Percentiles rank a stretch among this genome's conserved stretches.
These are phyloP conservation scores for Euclidium syriacum DNA, from an alignment of 345 rosid genomes.

Conservation along the genomic window DNA sequence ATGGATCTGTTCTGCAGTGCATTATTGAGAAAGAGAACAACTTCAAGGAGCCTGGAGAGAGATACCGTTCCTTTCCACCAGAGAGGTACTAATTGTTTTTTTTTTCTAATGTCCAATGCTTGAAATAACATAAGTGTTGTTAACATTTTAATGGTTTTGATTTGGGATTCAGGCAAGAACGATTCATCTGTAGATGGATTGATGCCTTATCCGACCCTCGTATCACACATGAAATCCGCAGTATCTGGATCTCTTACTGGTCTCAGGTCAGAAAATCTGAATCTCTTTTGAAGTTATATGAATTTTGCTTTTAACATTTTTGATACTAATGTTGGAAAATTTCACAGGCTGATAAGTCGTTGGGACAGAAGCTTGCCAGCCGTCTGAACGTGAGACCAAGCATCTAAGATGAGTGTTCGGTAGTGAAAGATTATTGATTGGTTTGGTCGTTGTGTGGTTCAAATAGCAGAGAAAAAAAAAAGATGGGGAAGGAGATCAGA, in stretches of 20 bases:
- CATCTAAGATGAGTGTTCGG: slow-evolving; percentile 18
- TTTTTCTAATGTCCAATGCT: background rate
- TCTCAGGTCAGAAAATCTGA: slow-evolving; percentile 44
- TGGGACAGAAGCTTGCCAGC: slow-evolving; percentile 38
- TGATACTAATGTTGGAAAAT: slow-evolving; percentile 1
- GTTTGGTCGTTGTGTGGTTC: slow-evolving; percentile 28
- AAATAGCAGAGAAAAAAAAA: slow-evolving; percentile 7
- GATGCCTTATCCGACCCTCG: slow-evolving; percentile 71
- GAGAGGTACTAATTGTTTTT: slow-evolving; percentile 49
- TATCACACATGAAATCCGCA: slow-evolving; percentile 66
- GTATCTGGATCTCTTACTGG: slow-evolving; percentile 88
- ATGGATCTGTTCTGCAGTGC: slow-evolving; percentile 42
- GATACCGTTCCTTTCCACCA: slow-evolving; percentile 70
- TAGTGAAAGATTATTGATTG: slow-evolving; percentile 24
- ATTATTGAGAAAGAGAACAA: slow-evolving; percentile 77
- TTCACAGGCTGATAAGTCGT: slow-evolving; percentile 36
- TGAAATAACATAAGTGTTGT: background rate
- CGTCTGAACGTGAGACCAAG: slow-evolving; percentile 36
- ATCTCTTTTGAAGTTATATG: background rate
- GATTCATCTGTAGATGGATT: slow-evolving; percentile 65
- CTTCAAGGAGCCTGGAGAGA: slow-evolving; percentile 90
- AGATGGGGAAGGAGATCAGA: slow-evolving; percentile 9
- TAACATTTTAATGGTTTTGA: background rate
- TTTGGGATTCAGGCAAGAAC: slow-evolving; percentile 62
- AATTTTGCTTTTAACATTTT: background rate